Percentiles rank a stretch among this genome's conserved stretches.
phyloP scores from a whole-genome alignment of 805 yeast genomes.

The Myxozyma vanderwaltii region DNA sequence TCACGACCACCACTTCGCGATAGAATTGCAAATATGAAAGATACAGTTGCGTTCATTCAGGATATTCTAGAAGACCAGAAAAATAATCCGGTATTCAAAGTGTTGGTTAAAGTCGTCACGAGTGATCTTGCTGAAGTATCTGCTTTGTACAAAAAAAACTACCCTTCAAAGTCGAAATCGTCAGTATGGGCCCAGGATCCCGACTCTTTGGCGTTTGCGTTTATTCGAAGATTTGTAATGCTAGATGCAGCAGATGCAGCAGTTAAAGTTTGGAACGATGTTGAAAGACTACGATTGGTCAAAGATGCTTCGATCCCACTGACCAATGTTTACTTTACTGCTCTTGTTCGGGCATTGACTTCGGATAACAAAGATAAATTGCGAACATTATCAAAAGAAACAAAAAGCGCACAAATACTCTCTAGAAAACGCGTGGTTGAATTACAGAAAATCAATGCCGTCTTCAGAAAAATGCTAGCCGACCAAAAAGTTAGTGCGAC shows the following conservation, averaged over 20 bases:
- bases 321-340: slow-evolving; percentile 15
- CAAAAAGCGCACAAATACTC: neutral
- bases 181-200: slow-evolving; percentile 1
- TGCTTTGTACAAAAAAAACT: neutral
- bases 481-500: slow-evolving; percentile 4
- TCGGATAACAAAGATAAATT: neutral
- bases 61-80: neutral
- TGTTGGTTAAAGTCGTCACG: neutral
- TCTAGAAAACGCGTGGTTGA: neutral
- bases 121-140: slow-evolving; percentile 2
- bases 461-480: neutral
- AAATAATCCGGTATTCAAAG: neutral
- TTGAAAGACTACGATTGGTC: slow-evolving; percentile 3
- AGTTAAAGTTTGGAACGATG: slow-evolving; percentile 14
- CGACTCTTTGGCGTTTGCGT: slow-evolving; percentile 14
- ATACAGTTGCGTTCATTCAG: neutral
- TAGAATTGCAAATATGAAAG: neutral
- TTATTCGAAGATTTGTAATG: slow-evolving; percentile 10
- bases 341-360: slow-evolving; percentile 4
- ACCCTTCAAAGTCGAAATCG: neutral
- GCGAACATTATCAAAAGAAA: neutral
- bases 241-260: slow-evolving; percentile 1
- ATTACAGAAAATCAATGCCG: neutral
- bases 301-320: slow-evolving; percentile 5
- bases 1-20: neutral